A percentile compares a stretch with the other conserved stretches of the same genome.
Conservation (phyloP, 1,284 basidiomycete genomes). For the Stygiomarasmius scandens region DNA sequence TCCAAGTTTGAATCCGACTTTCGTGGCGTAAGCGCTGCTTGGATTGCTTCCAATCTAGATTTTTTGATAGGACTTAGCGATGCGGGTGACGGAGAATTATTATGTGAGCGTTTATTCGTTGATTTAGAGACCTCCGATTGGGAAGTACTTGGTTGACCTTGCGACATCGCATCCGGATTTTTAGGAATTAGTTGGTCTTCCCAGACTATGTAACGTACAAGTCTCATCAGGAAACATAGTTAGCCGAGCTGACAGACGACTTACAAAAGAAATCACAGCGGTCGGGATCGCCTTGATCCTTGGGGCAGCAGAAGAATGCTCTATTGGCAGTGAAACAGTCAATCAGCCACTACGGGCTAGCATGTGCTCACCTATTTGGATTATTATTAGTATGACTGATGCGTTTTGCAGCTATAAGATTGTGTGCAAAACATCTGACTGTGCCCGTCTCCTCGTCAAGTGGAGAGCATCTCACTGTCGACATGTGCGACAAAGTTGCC, state of each 20-base stretch:
- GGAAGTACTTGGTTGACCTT: not conserved
- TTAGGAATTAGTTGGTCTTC: conserved; percentile 29
- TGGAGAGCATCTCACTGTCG: conserved; percentile 2
- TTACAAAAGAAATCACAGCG: conserved; percentile 40
- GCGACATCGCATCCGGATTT: not conserved
- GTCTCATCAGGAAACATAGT: not conserved
- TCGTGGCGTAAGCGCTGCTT: not conserved
- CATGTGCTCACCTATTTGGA: conserved; percentile 29
- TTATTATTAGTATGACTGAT: conserved; percentile 32
- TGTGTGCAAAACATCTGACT: conserved; percentile 28
- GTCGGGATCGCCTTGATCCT: conserved; percentile 17
- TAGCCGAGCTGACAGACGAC: not conserved
- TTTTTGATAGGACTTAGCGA: not conserved
- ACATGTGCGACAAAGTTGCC: not conserved
- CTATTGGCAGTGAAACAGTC: conserved; percentile 20
- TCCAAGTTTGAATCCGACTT: not conserved
- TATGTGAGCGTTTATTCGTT: not conserved
- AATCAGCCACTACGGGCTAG: not conserved
- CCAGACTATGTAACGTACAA: conserved; percentile 35
- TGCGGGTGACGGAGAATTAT: not conserved
- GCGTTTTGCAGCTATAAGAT: conserved; percentile 21
- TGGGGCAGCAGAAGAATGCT: conserved; percentile 35
- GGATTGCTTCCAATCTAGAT: conserved; percentile 1
- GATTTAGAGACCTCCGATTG: not conserved
- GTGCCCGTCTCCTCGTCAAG: conserved; percentile 17